These are phyloP conservation scores for Monilinia polystroma DNA, from an alignment of 2,329 filamentous ascomycete genomes.

Conservation along the genomic window DNA sequence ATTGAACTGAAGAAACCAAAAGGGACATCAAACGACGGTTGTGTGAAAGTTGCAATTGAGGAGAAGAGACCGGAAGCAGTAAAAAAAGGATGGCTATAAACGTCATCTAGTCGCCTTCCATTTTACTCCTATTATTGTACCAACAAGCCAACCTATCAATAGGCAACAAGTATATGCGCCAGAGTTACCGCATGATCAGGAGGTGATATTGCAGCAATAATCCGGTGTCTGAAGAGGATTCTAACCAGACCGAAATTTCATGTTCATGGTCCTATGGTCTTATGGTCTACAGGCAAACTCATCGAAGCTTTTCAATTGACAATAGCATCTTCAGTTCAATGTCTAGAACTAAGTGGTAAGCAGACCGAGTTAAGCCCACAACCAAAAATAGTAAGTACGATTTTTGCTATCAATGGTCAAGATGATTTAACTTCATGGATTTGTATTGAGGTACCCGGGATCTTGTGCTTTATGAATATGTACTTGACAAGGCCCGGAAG, in stretches of 20 bases:
- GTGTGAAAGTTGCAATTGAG: background rate
- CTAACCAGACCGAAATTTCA: background rate
- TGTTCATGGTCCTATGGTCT: background rate
- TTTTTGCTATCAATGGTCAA: background rate
- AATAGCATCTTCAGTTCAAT: background rate
- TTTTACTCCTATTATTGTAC: constrained; percentile 3
- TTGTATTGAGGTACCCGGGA: background rate
- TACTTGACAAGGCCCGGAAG: background rate
- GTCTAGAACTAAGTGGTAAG: background rate
- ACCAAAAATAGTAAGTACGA: background rate
- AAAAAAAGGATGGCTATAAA: constrained; percentile 10
- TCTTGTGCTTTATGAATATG: background rate
- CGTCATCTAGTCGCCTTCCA: constrained; percentile 3
- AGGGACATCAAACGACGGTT: background rate
- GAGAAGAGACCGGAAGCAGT: background rate
- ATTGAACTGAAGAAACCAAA: constrained; percentile 50
- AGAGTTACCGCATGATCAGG: background rate
- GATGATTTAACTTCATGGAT: background rate
- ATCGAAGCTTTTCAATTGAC: background rate
- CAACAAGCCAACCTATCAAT: constrained; percentile 7
- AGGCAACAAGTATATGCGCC: background rate
- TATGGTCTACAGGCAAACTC: background rate
- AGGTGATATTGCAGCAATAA: background rate
- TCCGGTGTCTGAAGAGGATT: background rate
- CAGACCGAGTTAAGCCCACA: background rate